Base-by-base conservation (phyloP, 2,329 filamentous ascomycete genomes). In the Aspergillus sojae region DNA sequence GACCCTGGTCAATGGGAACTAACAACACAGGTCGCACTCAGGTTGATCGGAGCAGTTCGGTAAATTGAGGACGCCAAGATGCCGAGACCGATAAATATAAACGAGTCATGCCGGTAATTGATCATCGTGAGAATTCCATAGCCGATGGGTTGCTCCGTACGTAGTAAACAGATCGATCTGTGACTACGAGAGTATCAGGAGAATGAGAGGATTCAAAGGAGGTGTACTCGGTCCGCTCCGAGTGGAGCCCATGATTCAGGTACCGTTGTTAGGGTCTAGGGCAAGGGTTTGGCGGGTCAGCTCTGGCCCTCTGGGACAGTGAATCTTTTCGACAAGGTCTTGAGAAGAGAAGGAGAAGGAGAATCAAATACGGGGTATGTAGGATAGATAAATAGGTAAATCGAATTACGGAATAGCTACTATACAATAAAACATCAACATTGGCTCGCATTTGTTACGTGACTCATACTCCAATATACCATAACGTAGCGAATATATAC, bases 181-280 rank as follows among this genome's bases (percentile, higher is more conserved):
- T 57, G 45, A 63, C 62, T 32, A 36, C 11, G 2, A 46, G 41
- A 61, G 62, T 63, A 56, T 61, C 58, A 61, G 14, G 43, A 26
- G 36, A 56, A 56, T 55, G 43, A 48, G 19, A 41, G 28, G 39
- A 54, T 21, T 48, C 30, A n/a, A 30, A 53, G 41, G 56, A 50
- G 32, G 26, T 36, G 23, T 6, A 56, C 28, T 60, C 36, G 53
- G 53, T 56, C 58, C 53, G 43, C 58, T 39, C 62, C 62, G 54
- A 48, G 62, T 61, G 62, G 62, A 46, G 28, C 58, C 9, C 46
- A 23, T 57, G 36, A 32, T 60, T 30, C 57, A 57, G 21, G 36
- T 26, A 54, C 19, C 54, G 34, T 19, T 41, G 23, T 41, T n/a
- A 58, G 57, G 56, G 56, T 48, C 46, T 50, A 59, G 45, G 57